Evolutionary conservation across 139 green algal genomes (phyloP).

Genomic region (Chlamydomonas asymmetrica): DNA sequence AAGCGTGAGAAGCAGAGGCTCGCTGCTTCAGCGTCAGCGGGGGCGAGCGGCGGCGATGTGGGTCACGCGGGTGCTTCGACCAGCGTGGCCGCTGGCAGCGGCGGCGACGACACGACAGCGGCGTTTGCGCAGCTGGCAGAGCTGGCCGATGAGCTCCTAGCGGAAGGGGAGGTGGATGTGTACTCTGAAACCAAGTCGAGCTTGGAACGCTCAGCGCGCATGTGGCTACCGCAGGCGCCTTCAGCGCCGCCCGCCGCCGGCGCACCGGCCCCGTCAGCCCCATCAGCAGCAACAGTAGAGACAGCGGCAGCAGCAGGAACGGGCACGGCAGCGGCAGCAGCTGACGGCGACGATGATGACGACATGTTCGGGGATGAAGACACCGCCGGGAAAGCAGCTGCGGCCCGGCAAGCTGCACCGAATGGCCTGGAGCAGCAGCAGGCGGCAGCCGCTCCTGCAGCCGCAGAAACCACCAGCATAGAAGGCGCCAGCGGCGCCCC

Average conservation of each 20-base stretch:
- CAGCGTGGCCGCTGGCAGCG: neutral
- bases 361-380: constrained; percentile 50
- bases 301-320: neutral
- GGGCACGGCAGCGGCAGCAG: neutral
- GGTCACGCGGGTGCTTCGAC: neutral
- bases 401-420: neutral
- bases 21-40: neutral
- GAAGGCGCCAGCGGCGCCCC: neutral
- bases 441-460: neutral
- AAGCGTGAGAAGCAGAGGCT: constrained; percentile 45
- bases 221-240: constrained; percentile 31
- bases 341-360: neutral
- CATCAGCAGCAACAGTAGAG: neutral
- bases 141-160: constrained; percentile 46
- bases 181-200: constrained; percentile 31
- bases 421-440: neutral
- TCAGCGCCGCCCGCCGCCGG: neutral
- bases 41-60: neutral
- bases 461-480: neutral
- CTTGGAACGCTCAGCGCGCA: constrained; percentile 50
- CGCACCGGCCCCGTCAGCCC: neutral
- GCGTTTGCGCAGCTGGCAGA: constrained; percentile 42
- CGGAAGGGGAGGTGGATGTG: constrained; percentile 39
- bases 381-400: neutral
- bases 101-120: neutral